Conservation (phyloP, 768 basidiomycete genomes). For the Macrocybe gigantea region DNA sequence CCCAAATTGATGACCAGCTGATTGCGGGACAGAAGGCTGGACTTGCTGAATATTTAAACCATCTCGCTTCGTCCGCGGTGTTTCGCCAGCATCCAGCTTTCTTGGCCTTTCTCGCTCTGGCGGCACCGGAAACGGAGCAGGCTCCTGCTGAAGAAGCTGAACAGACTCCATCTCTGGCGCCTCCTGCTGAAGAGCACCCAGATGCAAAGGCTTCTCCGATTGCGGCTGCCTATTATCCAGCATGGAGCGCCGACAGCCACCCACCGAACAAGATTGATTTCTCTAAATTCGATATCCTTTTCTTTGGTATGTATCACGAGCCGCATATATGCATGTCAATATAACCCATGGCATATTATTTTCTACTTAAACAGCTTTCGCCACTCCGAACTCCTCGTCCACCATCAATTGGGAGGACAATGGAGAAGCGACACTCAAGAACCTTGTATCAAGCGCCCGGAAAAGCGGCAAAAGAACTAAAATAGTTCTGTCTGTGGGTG, state of each 20-base stretch:
- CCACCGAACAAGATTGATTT: constrained; percentile 58
- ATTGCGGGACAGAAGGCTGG: constrained; percentile 40
- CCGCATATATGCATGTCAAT: no score
- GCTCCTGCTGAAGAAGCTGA: background rate
- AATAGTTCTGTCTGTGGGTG: constrained; percentile 64
- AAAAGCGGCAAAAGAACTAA: constrained; percentile 52
- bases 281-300: constrained; percentile 59
- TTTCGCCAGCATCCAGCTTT: constrained; percentile 23
- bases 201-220: constrained; percentile 16
- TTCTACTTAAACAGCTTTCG: constrained; percentile 47
- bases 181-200: background rate
- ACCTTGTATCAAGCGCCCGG: constrained; percentile 52
- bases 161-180: background rate
- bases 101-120: constrained; percentile 24
- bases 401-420: constrained; percentile 48
- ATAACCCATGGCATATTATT: background rate
- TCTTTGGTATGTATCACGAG: constrained; percentile 40
- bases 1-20: constrained; percentile 11
- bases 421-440: constrained; percentile 43
- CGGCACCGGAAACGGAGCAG: background rate
- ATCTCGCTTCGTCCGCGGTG: constrained; percentile 21
- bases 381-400: constrained; percentile 52
- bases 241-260: constrained; percentile 40
- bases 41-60: constrained; percentile 30
- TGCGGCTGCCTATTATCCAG: constrained; percentile 43